A percentile compares a stretch with the other conserved stretches of the same genome.
Evolutionary conservation across 805 yeast species (phyloP).

Genomic region (Wickerhamiella parazyma): DNA sequence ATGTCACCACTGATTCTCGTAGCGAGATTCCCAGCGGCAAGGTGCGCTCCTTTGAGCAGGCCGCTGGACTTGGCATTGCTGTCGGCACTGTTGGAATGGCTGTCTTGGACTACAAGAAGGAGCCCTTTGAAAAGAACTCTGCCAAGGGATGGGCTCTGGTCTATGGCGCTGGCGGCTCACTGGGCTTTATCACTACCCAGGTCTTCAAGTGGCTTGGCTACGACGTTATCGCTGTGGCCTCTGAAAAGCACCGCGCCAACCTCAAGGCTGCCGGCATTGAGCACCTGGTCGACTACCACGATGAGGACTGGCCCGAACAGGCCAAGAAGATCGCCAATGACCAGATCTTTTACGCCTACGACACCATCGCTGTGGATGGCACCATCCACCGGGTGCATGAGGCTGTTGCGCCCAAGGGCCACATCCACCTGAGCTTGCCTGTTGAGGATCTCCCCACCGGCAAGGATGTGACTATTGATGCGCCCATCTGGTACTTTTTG

Average conservation of each 20-base stretch:
- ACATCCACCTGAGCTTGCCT: background rate
- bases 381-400: conserved; percentile 12
- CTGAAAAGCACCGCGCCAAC: conserved; percentile 32
- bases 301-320: conserved; percentile 33
- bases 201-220: conserved; percentile 38
- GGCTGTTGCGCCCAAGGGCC: background rate
- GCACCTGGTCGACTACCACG: conserved; percentile 33
- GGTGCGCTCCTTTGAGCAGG: conserved; percentile 44
- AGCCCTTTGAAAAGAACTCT: conserved; percentile 24
- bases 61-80: conserved; percentile 47
- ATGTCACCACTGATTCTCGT: conserved; percentile 15
- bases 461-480: conserved; percentile 5
- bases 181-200: conserved; percentile 48
- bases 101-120: conserved; percentile 24
- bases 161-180: conserved; percentile 43
- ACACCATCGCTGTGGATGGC: conserved; percentile 17
- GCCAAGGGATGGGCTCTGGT: conserved; percentile 17
- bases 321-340: conserved; percentile 25
- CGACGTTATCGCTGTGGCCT: conserved; percentile 39
- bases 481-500: conserved; percentile 14
- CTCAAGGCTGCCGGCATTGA: conserved; percentile 39
- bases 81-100: conserved; percentile 35
- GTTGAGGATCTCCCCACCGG: background rate
- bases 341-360: conserved; percentile 18
- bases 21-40: conserved; percentile 27